Evolutionary conservation across 2,329 filamentous ascomycete genomes (phyloP), one percentile per base, ranked within the genome.

Genomic region (Calonectria leucothoes): DNA sequence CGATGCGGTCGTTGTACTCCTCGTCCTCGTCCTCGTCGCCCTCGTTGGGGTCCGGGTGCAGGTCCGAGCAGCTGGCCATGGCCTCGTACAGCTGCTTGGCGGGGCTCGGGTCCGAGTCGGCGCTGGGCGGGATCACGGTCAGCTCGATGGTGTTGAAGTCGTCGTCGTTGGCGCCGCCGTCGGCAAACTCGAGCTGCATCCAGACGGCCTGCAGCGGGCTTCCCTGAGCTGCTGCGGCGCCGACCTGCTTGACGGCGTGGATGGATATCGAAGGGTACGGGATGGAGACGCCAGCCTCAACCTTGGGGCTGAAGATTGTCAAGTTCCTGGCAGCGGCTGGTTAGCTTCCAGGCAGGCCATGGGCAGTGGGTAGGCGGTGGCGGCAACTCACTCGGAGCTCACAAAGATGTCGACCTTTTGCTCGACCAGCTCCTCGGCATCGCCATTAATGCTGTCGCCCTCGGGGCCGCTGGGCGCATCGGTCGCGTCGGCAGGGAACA

Each of bases 211-310:
- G 86, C 59, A 83, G 82, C 25, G 83, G 81, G 15, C 79, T 72
- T 48, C 85, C 82, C 25, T 86, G 83, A 33, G 85, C 81, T 55
- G 85, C 81, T 55, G 85, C 83, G 74, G 74, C 69, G 64, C 81
- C 82, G 79, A 90, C 86, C 70, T 91, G 90, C 83, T 94, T 93
- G 78, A 94, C 90, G 0, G 93, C 94, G 82, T 95, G 94, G 20
- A 96, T 91, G 27, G 92, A 92, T 82, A 96, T 94, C 74, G 91
- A 87, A 4, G 92, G 93, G 83, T 95, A 96, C 0, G 93, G 91
- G 76, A 96, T 93, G 49, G 91, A 88, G 55, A 95, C 84, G 75
- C 94, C 94, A 23, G 85, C 88, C 42, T 87, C 86, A 15, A 87
- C 88, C 4, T 88, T 82, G 15, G 86, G 83, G 76, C 92, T 93